A percentile compares a stretch with the other conserved stretches of the same genome.
These are phyloP conservation scores for Oryza rufipogon DNA, from an alignment of 176 grass and related monocot genomes.

Conservation along the genomic window DNA sequence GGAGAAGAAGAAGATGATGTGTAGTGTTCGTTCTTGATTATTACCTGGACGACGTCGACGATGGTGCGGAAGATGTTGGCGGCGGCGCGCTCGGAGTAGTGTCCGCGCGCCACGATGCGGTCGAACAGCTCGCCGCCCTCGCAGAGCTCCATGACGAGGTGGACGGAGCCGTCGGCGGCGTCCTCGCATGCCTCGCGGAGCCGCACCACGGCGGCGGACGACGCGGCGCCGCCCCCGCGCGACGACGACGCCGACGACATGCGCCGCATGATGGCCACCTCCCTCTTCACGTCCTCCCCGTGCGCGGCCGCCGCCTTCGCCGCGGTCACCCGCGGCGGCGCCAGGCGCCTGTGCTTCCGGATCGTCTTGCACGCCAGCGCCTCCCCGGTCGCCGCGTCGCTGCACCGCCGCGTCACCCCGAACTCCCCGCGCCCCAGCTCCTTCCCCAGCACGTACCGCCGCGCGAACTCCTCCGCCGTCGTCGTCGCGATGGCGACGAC, in stretches of 20 bases:
- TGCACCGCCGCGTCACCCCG: constrained; percentile 66
- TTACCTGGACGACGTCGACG: constrained; percentile 65
- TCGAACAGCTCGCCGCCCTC: constrained; percentile 95
- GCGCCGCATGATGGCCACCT: constrained; percentile 65
- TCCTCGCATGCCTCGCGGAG: constrained; percentile 63
- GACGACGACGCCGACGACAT: constrained; percentile 34
- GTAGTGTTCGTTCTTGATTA: neutral
- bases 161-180: constrained; percentile 48
- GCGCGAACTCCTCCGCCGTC: constrained; percentile 42
- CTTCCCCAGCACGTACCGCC: constrained; percentile 52
- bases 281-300: constrained; percentile 44
- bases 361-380: constrained; percentile 72
- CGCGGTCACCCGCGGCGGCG: neutral
- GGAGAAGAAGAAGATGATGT: neutral
- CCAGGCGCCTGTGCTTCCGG: constrained; percentile 35
- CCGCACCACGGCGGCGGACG: constrained; percentile 41
- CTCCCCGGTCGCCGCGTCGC: constrained; percentile 52
- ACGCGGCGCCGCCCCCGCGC: neutral
- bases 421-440: constrained; percentile 86
- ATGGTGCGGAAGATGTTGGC: constrained; percentile 68
- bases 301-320: constrained; percentile 2
- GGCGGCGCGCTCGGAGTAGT: constrained; percentile 80
- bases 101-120: constrained; percentile 69
- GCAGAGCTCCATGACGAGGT: constrained; percentile 95
- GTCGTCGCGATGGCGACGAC: constrained; percentile 29